Percentiles rank a stretch among this genome's conserved stretches.
These are phyloP conservation scores for Tetradesmus lagerheimii DNA, from an alignment of 139 green algal species.

Conservation along the genomic window DNA sequence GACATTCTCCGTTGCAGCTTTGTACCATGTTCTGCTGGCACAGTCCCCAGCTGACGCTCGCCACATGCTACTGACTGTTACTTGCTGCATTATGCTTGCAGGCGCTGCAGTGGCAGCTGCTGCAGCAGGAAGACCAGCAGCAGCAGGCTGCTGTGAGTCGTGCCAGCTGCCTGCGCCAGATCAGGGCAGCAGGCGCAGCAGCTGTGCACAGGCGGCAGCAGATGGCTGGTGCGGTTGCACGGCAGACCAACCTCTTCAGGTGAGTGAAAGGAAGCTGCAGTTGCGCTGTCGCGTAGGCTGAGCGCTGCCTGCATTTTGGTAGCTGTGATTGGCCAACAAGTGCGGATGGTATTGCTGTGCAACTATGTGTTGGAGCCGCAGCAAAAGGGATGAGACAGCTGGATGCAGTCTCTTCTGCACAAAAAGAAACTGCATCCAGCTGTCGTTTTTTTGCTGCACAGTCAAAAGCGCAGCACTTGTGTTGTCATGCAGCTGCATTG, in stretches of 20 bases:
- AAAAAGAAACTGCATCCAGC: too few relatives aligned
- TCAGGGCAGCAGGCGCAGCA: not conserved
- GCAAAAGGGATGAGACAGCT: too few relatives aligned
- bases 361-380: too few relatives aligned
- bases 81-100: not conserved
- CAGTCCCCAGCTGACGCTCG: too few relatives aligned
- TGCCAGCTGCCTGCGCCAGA: not conserved
- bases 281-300: not conserved
- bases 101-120: not conserved
- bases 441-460: too few relatives aligned
- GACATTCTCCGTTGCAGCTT: too few relatives aligned
- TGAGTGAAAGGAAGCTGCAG: not conserved
- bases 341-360: too few relatives aligned
- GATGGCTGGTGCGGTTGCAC: not conserved
- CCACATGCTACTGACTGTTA: not conserved
- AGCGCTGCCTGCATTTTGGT: not conserved
- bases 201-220: conserved; percentile 5
- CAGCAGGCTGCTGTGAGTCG: not conserved
- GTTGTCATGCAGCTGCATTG: too few relatives aligned
- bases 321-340: too few relatives aligned
- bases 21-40: too few relatives aligned
- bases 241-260: conserved; percentile 9
- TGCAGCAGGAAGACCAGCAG: conserved; percentile 5
- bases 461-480: too few relatives aligned
- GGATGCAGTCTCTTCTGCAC: too few relatives aligned